Evolutionary conservation across 2,329 filamentous ascomycete species (phyloP).

Genomic region (Calonectria naviculata): DNA sequence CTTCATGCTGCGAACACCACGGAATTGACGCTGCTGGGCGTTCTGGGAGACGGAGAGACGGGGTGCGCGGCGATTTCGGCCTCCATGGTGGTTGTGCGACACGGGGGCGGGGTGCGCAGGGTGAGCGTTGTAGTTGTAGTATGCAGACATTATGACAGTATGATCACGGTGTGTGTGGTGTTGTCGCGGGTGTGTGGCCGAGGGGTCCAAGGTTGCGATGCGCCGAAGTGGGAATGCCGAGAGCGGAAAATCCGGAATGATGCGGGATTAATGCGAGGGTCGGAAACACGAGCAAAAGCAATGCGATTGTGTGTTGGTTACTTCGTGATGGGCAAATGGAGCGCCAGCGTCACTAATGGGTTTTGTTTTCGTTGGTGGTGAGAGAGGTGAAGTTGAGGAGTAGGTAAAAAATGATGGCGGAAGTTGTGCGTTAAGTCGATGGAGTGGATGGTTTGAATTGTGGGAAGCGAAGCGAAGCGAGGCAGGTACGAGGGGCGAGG

Average conservation of each 20-base stretch:
- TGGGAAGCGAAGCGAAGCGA: slow-evolving; percentile 38
- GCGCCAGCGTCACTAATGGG: slow-evolving; percentile 23
- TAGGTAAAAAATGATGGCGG: slow-evolving; percentile 31
- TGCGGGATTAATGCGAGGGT: slow-evolving; percentile 43
- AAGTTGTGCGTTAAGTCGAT: slow-evolving; percentile 27
- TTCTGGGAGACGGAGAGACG: slow-evolving; percentile 85
- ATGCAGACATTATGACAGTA: slow-evolving; percentile 68
- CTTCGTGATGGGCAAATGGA: slow-evolving; percentile 24
- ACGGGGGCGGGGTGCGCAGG: slow-evolving; percentile 68
- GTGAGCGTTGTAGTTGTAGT: slow-evolving; percentile 72
- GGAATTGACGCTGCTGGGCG: slow-evolving; percentile 87
- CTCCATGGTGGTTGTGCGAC: slow-evolving; percentile 83
- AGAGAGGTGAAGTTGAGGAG: slow-evolving; percentile 14
- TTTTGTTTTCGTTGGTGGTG: slow-evolving; percentile 3
- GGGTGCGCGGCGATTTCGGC: slow-evolving; percentile 86
- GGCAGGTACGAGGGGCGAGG: slow-evolving; percentile 39
- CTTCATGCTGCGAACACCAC: slow-evolving; percentile 86
- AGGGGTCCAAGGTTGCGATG: slow-evolving; percentile 8
- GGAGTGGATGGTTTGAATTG: slow-evolving; percentile 35
- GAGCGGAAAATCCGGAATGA: slow-evolving; percentile 23
- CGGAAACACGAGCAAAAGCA: slow-evolving; percentile 28
- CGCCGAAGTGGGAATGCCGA: slow-evolving; percentile 23
- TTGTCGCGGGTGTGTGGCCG: slow-evolving; percentile 16
- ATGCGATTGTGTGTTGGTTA: slow-evolving; percentile 20
- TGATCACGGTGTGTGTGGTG: not conserved